Base-by-base conservation (phyloP, 768 basidiomycete genomes). In the Sarcomyxa edulis region DNA sequence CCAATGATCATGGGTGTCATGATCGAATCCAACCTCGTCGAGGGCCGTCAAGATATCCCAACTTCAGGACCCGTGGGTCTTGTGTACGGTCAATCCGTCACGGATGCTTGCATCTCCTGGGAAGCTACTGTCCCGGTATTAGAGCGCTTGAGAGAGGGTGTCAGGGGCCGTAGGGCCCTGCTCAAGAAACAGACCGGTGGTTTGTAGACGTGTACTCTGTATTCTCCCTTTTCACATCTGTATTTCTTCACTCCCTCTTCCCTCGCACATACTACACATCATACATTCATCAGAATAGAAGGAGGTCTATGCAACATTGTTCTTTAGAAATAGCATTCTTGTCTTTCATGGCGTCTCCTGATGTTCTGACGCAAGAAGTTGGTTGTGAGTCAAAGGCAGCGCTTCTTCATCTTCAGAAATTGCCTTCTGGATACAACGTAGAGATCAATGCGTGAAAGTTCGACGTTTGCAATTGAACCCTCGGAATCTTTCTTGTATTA, bases 51-150 rank as follows among this genome's bases (percentile, higher is more conserved):
- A 60, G 81, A 90, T 49, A 84, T 94, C 43, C 81, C 90, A 3
- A 53, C 73, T 1, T 68, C 72, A 8, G 92, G 91, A 3, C 81
- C 82, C 1, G 62, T 72, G 6, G 82, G 76, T 8, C 64, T 95
- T 32, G 81, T 72, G 51, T 91, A 90, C 51, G 92, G 92, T 19
- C 81, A 84, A 55, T 86, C 84, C 6, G 86, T 94, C 5, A 93
- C 92, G 16, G 89, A 92, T 60, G 85, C 84, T 7, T 95, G 89
- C 60, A 71, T 98, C 34, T 83, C 84, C 29, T 97, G 93, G 92
- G 81, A 90, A 50, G 75, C 76, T 49, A 95, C 95, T 3, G 69
- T 93, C 5, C 80, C 81, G 2, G 69, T 78, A 1, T 71, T 99
- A 35, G 82, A 98, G 34, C 77, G 84, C 34, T 72, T 99, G 14